phyloP scores from a whole-genome alignment of 306 rosid genomes.

The Alnus glutinosa region DNA sequence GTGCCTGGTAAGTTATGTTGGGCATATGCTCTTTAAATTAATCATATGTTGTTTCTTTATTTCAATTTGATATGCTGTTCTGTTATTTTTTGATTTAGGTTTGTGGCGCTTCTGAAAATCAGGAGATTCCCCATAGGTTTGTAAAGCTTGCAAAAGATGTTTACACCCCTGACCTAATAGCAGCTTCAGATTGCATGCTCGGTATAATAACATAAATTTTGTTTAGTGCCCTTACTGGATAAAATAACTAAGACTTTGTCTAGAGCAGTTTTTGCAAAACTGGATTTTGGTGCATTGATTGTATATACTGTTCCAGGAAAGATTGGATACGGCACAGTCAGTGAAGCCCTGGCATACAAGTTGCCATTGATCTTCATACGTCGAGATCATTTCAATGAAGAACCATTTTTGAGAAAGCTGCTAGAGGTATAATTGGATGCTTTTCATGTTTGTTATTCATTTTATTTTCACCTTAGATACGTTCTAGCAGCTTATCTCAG shows the following conservation, averaged over 20 bases:
- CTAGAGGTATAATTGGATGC: slow-evolving; percentile 64
- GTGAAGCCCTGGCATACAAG: slow-evolving; percentile 89
- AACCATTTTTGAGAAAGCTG: slow-evolving; percentile 96
- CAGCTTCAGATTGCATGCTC: slow-evolving; percentile 96
- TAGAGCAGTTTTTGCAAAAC: slow-evolving; percentile 18
- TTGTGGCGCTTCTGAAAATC: slow-evolving; percentile 84
- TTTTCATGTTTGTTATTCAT: too few species aligned
- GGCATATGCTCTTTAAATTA: slow-evolving; percentile 19
- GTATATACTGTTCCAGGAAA: slow-evolving; percentile 57
- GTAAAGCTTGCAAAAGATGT: slow-evolving; percentile 71
- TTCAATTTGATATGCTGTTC: too few species aligned
- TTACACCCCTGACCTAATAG: slow-evolving; percentile 90
- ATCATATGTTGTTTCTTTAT: background rate
- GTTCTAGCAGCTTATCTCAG: too few species aligned
- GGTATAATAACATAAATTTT: slow-evolving; percentile 43
- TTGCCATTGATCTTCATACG: slow-evolving; percentile 94
- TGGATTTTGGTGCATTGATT: slow-evolving; percentile 8
- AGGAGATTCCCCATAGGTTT: slow-evolving; percentile 81
- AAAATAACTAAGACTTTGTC: too few species aligned
- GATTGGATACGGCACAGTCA: slow-evolving; percentile 93
- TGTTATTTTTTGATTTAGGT: slow-evolving; percentile 50
- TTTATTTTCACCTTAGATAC: too few species aligned
- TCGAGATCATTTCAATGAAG: slow-evolving; percentile 97
- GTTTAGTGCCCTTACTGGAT: background rate
- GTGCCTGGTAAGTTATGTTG: slow-evolving; percentile 65